Evolutionary conservation across 352 stramenopile genomes (phyloP).

Genomic region (Phytophthora tentaculata): DNA sequence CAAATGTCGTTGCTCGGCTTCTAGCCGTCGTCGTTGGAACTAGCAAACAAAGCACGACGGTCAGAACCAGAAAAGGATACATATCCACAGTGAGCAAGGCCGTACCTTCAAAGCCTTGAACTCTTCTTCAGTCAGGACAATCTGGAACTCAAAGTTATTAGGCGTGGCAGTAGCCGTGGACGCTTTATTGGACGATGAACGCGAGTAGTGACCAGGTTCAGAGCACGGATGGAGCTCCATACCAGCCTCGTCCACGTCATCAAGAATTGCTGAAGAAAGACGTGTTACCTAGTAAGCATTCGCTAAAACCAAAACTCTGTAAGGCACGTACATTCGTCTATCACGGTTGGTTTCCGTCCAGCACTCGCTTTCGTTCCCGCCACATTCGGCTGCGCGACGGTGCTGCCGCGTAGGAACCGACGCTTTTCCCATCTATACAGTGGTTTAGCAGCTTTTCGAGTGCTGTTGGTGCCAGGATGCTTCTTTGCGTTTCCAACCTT

Average conservation of each 20-base stretch:
- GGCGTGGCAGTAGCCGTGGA: constrained; percentile 12
- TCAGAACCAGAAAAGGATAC: no score
- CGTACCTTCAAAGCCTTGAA: constrained; percentile 62
- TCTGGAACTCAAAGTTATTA: constrained; percentile 54
- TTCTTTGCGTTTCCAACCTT: constrained; percentile 41
- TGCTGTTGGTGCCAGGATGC: constrained; percentile 38
- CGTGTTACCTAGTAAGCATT: neutral
- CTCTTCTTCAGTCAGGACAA: constrained; percentile 67
- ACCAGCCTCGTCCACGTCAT: constrained; percentile 50
- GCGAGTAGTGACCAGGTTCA: constrained; percentile 62
- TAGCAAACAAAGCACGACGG: neutral
- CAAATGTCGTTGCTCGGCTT: constrained; percentile 66
- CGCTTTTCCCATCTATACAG: constrained; percentile 69
- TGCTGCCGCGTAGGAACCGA: constrained; percentile 26
- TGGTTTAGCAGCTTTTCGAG: constrained; percentile 44
- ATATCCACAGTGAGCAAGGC: no score
- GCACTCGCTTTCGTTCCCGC: constrained; percentile 17
- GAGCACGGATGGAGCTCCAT: constrained; percentile 52
- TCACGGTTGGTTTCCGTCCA: constrained; percentile 12
- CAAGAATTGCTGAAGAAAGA: constrained; percentile 26
- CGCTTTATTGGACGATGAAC: constrained; percentile 34
- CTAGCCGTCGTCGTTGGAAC: constrained; percentile 59
- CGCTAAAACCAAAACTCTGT: neutral
- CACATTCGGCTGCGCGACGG: constrained; percentile 23
- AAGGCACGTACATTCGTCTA: constrained; percentile 29